These are phyloP conservation scores for Aspergillus unguis DNA, from an alignment of 2,329 filamentous ascomycete genomes.

Conservation along the genomic window DNA sequence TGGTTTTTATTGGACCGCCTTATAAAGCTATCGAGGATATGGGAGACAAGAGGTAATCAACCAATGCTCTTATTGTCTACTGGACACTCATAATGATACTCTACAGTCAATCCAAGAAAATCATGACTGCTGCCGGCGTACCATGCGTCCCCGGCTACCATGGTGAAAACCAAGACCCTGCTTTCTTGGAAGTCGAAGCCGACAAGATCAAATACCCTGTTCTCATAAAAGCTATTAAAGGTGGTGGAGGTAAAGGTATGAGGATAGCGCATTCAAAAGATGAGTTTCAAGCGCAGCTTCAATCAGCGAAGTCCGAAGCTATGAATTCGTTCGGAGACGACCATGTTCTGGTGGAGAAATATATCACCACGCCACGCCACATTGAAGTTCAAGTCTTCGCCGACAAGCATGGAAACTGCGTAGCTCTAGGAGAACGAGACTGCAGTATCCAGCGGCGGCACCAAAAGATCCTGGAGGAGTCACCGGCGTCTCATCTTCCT, in stretches of 20 bases:
- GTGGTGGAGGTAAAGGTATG: slow-evolving; percentile 67
- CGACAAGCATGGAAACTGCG: slow-evolving; percentile 62
- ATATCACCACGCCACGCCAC: slow-evolving; percentile 64
- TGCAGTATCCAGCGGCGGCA: slow-evolving; percentile 65
- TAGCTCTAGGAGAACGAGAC: slow-evolving; percentile 63
- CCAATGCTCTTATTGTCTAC: neutral
- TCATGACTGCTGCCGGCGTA: slow-evolving; percentile 93
- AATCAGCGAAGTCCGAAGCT: slow-evolving; percentile 63
- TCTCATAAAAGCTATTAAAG: slow-evolving; percentile 64
- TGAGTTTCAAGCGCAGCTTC: slow-evolving; percentile 59
- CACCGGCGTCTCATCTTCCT: slow-evolving; percentile 60
- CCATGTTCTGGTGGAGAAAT: slow-evolving; percentile 65
- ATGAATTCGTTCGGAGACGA: slow-evolving; percentile 64
- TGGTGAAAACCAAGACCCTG: slow-evolving; percentile 71
- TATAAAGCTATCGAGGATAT: slow-evolving; percentile 72
- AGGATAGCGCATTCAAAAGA: slow-evolving; percentile 57
- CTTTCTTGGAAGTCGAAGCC: slow-evolving; percentile 65
- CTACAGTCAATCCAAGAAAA: slow-evolving; percentile 74
- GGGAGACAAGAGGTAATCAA: slow-evolving; percentile 75
- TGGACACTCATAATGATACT: slow-evolving; percentile 10
- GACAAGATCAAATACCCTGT: slow-evolving; percentile 66
- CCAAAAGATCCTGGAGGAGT: slow-evolving; percentile 66
- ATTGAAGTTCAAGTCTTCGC: slow-evolving; percentile 67
- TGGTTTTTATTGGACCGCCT: slow-evolving; percentile 92
- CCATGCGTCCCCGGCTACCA: slow-evolving; percentile 97